Percentiles rank a stretch among this genome's conserved stretches.
phyloP scores from a whole-genome alignment of 129 eudicot species.

The Lactuca sativa region DNA sequence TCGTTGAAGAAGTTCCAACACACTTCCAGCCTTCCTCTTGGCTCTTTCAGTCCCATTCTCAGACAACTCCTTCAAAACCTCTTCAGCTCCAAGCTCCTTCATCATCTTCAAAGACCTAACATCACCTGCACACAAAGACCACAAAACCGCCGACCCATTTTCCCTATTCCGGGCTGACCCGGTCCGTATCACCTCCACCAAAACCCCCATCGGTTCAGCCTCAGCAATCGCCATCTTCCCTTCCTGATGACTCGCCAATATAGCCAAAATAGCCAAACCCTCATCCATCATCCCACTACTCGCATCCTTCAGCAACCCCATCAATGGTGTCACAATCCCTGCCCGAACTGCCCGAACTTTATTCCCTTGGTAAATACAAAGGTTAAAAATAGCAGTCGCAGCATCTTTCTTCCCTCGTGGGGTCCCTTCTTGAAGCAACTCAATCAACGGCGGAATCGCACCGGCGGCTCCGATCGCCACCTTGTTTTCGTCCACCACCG shows the following conservation, averaged over 20 bases:
- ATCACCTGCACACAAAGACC: conserved; percentile 86
- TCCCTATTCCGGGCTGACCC: conserved; percentile 92
- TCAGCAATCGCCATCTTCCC: conserved; percentile 75
- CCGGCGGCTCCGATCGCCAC: conserved; percentile 94
- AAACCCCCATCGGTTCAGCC: conserved; percentile 63
- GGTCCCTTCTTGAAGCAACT: conserved; percentile 66
- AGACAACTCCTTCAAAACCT: conserved; percentile 66
- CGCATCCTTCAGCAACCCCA: conserved; percentile 72
- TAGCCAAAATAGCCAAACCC: conserved; percentile 78
- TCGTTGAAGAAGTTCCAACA: conserved; percentile 69
- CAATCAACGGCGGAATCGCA: conserved; percentile 79
- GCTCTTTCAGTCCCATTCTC: conserved; percentile 96
- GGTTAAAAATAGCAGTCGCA: conserved; percentile 88
- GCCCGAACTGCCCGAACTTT: conserved; percentile 92
- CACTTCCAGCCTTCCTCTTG: conserved; percentile 78
- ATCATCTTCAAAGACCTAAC: conserved; percentile 45
- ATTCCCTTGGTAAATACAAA: conserved; percentile 80
- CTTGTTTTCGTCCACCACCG: conserved; percentile 86
- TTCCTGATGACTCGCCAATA: conserved; percentile 84
- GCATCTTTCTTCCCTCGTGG: conserved; percentile 94
- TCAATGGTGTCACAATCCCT: conserved; percentile 67
- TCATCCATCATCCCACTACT: conserved; percentile 97
- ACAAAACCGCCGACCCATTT: conserved; percentile 81
- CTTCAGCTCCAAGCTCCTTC: conserved; percentile 79
- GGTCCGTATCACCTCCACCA: conserved; percentile 77